Evolutionary conservation across 2,329 filamentous ascomycete genomes (phyloP).

Genomic region (Calonectria pauciramosa): DNA sequence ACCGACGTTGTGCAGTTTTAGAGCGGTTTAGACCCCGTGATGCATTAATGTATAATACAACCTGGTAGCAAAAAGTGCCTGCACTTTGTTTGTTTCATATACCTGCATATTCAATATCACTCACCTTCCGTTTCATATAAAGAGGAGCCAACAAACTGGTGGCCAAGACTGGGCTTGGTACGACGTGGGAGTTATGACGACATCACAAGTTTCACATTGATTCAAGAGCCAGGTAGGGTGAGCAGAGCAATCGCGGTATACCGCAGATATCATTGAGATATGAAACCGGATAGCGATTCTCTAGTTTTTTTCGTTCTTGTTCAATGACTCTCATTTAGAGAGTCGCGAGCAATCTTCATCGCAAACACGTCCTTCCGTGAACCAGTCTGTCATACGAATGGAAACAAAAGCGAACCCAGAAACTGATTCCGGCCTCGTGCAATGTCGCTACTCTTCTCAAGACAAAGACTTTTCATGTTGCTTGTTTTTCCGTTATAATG

Average conservation of each 20-base stretch:
- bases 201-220: not conserved
- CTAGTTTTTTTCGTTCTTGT: conserved; percentile 37
- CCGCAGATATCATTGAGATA: conserved; percentile 44
- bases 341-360: conserved; percentile 34
- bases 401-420: conserved; percentile 36
- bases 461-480: conserved; percentile 38
- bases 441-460: conserved; percentile 30
- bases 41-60: not conserved
- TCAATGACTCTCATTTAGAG: conserved; percentile 7
- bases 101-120: not conserved
- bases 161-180: not conserved
- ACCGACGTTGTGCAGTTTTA: not conserved
- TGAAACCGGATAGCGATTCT: conserved; percentile 37
- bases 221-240: conserved; percentile 10
- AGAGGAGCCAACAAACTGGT: not conserved
- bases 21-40: not conserved
- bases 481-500: conserved; percentile 39
- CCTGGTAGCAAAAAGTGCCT: not conserved
- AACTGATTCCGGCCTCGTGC: conserved; percentile 39
- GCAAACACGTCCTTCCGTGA: conserved; percentile 24
- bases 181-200: not conserved
- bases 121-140: not conserved
- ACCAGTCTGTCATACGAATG: conserved; percentile 27
- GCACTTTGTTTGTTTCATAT: not conserved
- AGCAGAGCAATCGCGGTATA: conserved; percentile 38